A percentile compares a stretch with the other conserved stretches of the same genome.
phyloP scores from a whole-genome alignment of 2,329 filamentous ascomycete species.

The Amauroascus verrucosus region DNA sequence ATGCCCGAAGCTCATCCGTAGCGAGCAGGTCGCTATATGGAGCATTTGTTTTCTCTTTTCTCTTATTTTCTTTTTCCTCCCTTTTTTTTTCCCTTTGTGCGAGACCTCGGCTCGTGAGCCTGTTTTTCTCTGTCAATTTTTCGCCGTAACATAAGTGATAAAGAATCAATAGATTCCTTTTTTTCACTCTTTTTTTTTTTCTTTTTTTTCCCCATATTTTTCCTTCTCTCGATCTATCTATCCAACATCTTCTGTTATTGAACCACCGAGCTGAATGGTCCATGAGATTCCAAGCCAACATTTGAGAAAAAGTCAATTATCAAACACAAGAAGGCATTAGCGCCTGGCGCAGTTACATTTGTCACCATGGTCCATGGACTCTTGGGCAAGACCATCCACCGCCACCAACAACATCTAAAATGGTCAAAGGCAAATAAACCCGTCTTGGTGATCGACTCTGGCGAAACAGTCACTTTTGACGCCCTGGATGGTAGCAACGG shows the following conservation, averaged over 20 bases:
- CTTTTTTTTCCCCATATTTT: not conserved
- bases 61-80: not conserved
- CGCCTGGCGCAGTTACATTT: too few relatives aligned
- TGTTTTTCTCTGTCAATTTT: not conserved
- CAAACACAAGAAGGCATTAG: not conserved
- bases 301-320: not conserved
- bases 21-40: not conserved
- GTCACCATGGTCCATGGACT: constrained; percentile 16
- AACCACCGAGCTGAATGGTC: too few relatives aligned
- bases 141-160: not conserved
- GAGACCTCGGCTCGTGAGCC: too few relatives aligned
- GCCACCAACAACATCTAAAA: constrained; percentile 36
- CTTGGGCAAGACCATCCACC: constrained; percentile 23
- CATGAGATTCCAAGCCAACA: too few relatives aligned
- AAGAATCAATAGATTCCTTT: constrained; percentile 1
- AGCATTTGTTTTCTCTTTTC: not conserved
- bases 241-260: too few relatives aligned
- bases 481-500: constrained; percentile 44
- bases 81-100: not conserved
- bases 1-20: not conserved
- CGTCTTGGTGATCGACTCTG: constrained; percentile 40
- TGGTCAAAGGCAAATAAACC: constrained; percentile 42
- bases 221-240: too few relatives aligned
- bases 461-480: constrained; percentile 41
- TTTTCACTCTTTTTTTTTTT: not conserved